Conservation (phyloP, 768 basidiomycete species). For the Xerocomellus intermedius region DNA sequence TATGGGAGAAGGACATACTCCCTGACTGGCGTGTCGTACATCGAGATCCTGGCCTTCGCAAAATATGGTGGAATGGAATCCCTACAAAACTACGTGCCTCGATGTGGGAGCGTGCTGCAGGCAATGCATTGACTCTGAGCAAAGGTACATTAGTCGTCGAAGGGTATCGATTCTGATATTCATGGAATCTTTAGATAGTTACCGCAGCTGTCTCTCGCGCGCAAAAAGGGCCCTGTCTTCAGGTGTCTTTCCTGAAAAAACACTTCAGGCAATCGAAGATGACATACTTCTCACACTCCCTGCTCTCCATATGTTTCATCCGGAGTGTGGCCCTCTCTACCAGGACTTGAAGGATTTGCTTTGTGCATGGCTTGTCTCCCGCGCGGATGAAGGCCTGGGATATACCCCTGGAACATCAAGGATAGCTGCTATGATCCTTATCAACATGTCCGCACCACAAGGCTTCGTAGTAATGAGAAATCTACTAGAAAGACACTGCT, state of each 20-base stretch:
- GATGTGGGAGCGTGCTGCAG: slow-evolving; percentile 85
- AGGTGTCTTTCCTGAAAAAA: slow-evolving; percentile 37
- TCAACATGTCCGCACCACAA: slow-evolving; percentile 59
- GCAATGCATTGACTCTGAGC: slow-evolving; percentile 76
- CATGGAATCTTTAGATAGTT: slow-evolving; percentile 48
- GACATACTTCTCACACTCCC: slow-evolving; percentile 77
- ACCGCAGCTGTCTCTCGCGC: slow-evolving; percentile 67
- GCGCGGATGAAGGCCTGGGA: slow-evolving; percentile 78
- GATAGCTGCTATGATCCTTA: slow-evolving; percentile 84
- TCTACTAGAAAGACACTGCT: slow-evolving; percentile 77
- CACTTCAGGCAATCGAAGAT: slow-evolving; percentile 62
- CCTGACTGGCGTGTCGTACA: slow-evolving; percentile 82
- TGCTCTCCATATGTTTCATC: slow-evolving; percentile 75
- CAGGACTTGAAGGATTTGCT: slow-evolving; percentile 81
- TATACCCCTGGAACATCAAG: slow-evolving; percentile 69
- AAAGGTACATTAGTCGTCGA: slow-evolving; percentile 53
- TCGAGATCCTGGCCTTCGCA: slow-evolving; percentile 61
- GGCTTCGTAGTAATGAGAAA: slow-evolving; percentile 86
- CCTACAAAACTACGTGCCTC: slow-evolving; percentile 75
- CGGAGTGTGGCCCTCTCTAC: slow-evolving; percentile 74
- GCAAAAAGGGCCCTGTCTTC: slow-evolving; percentile 61
- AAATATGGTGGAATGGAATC: slow-evolving; percentile 87
- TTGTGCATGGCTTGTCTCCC: slow-evolving; percentile 83
- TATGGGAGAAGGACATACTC: slow-evolving; percentile 78
- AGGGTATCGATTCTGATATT: slow-evolving; percentile 3